These are phyloP conservation scores for Botryobasidium botryosum DNA, from an alignment of 768 basidiomycete species.

Conservation along the genomic window DNA sequence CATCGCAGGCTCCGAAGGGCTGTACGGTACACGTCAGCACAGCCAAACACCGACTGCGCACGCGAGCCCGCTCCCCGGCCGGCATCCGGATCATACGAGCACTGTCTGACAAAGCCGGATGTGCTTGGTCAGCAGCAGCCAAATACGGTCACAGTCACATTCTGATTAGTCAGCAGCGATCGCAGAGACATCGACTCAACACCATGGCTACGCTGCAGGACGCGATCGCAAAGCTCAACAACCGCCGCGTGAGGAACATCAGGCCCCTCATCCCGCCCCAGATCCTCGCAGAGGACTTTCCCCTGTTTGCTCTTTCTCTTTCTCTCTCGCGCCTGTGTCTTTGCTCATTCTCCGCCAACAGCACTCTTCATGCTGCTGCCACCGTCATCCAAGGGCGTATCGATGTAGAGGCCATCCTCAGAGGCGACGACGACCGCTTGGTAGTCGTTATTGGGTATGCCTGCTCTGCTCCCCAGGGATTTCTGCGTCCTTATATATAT, in stretches of 20 bases:
- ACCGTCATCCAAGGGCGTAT: slow-evolving; percentile 78
- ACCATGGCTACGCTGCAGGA: slow-evolving; percentile 40
- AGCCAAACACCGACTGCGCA: too few relatives aligned
- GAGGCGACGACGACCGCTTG: slow-evolving; percentile 80
- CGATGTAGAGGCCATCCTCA: slow-evolving; percentile 59
- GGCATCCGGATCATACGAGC: too few relatives aligned
- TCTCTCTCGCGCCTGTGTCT: background rate
- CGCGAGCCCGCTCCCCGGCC: too few relatives aligned
- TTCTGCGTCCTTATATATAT: background rate
- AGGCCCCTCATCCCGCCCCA: slow-evolving; percentile 87
- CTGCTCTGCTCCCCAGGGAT: too few relatives aligned
- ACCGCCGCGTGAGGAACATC: slow-evolving; percentile 70
- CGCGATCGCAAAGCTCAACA: slow-evolving; percentile 66
- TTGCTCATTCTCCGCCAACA: slow-evolving; percentile 19
- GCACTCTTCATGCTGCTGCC: slow-evolving; percentile 64
- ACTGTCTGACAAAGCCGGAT: too few relatives aligned
- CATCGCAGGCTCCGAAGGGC: too few relatives aligned
- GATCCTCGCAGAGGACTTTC: slow-evolving; percentile 87
- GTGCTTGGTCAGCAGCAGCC: too few relatives aligned
- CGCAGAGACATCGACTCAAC: background rate
- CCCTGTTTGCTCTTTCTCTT: slow-evolving; percentile 32
- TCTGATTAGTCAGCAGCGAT: background rate
- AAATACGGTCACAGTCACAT: too few relatives aligned
- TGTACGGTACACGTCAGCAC: too few relatives aligned
- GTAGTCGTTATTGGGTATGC: slow-evolving; percentile 79